A percentile compares a stretch with the other conserved stretches of the same genome.
Evolutionary conservation across 257 asterid species (phyloP).

Genomic region (Marsdenia floribunda): DNA sequence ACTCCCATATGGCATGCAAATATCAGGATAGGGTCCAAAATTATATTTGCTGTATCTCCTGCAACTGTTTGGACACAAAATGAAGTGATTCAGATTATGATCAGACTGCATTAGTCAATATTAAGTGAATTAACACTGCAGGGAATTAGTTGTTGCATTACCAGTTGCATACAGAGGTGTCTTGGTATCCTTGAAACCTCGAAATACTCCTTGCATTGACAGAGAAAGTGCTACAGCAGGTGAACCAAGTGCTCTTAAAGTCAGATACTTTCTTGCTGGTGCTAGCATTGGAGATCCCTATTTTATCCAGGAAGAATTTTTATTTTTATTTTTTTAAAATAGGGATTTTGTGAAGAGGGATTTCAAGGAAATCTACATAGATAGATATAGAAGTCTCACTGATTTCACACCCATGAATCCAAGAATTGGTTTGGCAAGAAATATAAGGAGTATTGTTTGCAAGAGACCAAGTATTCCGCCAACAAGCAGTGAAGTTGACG

Average conservation of each 20-base stretch:
- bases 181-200: slow-evolving; percentile 88
- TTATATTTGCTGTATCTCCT: slow-evolving; percentile 67
- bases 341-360: too few species aligned
- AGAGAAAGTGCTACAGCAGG: slow-evolving; percentile 96
- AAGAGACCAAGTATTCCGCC: slow-evolving; percentile 69
- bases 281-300: slow-evolving; percentile 82
- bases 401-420: slow-evolving; percentile 82
- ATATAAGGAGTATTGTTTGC: slow-evolving; percentile 60
- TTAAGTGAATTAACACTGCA: not conserved
- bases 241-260: slow-evolving; percentile 79
- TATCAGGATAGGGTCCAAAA: slow-evolving; percentile 84
- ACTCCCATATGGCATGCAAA: slow-evolving; percentile 72
- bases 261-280: slow-evolving; percentile 68
- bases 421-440: slow-evolving; percentile 58
- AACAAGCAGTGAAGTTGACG: slow-evolving; percentile 79
- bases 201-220: slow-evolving; percentile 96
- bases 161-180: slow-evolving; percentile 93
- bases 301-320: not conserved
- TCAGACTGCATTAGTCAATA: not conserved
- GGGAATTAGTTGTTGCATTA: slow-evolving; percentile 18
- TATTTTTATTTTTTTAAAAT: too few species aligned
- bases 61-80: slow-evolving; percentile 39
- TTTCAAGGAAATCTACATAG: too few species aligned
- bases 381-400: slow-evolving; percentile 27
- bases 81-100: not conserved